Conservation (phyloP, 345 rosid species). For the Zanthoxylum bungeanum region DNA sequence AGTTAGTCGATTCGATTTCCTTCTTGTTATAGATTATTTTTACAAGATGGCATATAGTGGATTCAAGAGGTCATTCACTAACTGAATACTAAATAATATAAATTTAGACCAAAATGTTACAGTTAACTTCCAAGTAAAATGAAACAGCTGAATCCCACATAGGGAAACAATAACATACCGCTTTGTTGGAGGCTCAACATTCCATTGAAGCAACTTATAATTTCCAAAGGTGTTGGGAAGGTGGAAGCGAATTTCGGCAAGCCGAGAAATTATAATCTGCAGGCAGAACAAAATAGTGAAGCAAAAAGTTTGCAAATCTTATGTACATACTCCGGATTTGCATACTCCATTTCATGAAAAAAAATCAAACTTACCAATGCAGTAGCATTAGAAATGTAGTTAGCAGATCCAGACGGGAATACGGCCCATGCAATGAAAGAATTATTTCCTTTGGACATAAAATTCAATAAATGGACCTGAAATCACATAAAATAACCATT, state of each 20-base stretch:
- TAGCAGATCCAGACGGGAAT: conserved; percentile 48
- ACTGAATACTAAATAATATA: background rate
- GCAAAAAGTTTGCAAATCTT: conserved; percentile 11
- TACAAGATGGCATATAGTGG: background rate
- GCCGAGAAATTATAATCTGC: conserved; percentile 61
- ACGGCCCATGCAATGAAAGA: conserved; percentile 56
- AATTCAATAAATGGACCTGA: conserved; percentile 63
- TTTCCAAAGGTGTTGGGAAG: conserved; percentile 68
- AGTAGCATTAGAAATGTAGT: conserved; percentile 52
- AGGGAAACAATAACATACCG: conserved; percentile 31
- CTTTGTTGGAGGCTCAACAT: conserved; percentile 47
- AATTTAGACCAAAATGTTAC: background rate
- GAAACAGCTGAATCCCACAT: background rate
- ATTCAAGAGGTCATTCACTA: background rate
- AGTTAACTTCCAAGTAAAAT: background rate
- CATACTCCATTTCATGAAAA: background rate
- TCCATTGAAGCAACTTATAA: conserved; percentile 59
- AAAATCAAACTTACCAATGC: conserved; percentile 48
- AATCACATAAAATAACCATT: conserved; percentile 13
- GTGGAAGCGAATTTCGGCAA: conserved; percentile 56
- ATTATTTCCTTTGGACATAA: conserved; percentile 55
- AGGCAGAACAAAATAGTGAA: conserved; percentile 18
- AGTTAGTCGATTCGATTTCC: background rate
- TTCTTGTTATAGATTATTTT: background rate
- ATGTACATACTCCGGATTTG: too few relatives aligned